These are phyloP conservation scores for Boletellus emodensis DNA, from an alignment of 768 basidiomycete genomes.

Conservation along the genomic window DNA sequence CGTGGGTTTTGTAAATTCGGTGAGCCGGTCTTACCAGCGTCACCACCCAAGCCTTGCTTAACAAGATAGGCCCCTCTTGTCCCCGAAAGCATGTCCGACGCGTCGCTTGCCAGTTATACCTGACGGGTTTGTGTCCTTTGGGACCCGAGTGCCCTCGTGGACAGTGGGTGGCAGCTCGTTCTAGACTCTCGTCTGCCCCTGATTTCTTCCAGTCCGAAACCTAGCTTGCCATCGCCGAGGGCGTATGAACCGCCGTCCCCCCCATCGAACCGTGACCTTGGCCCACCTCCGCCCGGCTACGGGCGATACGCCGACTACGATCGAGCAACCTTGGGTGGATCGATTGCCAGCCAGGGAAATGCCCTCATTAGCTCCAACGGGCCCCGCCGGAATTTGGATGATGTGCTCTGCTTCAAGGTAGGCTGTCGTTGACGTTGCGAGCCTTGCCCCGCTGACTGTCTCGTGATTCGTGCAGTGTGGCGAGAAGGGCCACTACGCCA, in stretches of 20 bases:
- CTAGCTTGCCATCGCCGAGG: slow-evolving; percentile 60
- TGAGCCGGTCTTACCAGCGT: slow-evolving; percentile 34
- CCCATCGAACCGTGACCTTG: slow-evolving; percentile 72
- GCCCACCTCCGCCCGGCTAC: slow-evolving; percentile 90
- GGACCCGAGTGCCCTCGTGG: slow-evolving; percentile 85
- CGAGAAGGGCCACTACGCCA: slow-evolving; percentile 92
- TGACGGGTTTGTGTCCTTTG: slow-evolving; percentile 90
- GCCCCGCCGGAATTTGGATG: slow-evolving; percentile 70
- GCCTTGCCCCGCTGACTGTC: slow-evolving; percentile 1
- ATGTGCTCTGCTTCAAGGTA: slow-evolving; percentile 87
- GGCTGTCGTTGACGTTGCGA: slow-evolving; percentile 10
- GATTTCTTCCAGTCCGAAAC: slow-evolving; percentile 61
- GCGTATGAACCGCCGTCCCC: slow-evolving; percentile 77
- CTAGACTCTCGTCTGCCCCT: slow-evolving; percentile 7
- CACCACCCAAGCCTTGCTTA: slow-evolving; percentile 6
- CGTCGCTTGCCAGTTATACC: slow-evolving; percentile 85
- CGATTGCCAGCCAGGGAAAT: slow-evolving; percentile 21
- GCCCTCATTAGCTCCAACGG: slow-evolving; percentile 32
- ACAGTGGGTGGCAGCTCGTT: slow-evolving; percentile 58
- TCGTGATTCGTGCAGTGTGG: slow-evolving; percentile 57
- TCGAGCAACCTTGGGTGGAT: slow-evolving; percentile 40
- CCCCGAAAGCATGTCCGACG: slow-evolving; percentile 90
- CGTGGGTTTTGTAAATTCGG: slow-evolving; percentile 94
- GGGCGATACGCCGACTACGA: slow-evolving; percentile 80
- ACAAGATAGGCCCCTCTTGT: slow-evolving; percentile 69